phyloP scores from a whole-genome alignment of 176 grass and related monocot genomes.

The Phyllostachys edulis region DNA sequence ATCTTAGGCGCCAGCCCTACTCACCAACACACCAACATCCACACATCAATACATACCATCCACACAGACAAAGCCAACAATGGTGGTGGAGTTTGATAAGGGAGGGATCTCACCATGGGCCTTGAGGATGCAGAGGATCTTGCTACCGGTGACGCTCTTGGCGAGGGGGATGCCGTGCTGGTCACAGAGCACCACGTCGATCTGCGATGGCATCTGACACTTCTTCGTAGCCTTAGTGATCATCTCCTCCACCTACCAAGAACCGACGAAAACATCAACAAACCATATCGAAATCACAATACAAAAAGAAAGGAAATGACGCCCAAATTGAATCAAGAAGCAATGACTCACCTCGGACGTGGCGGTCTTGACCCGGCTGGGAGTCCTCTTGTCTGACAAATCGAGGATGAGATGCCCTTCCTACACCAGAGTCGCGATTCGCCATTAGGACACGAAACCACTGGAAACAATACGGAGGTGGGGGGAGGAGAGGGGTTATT shows the following conservation, averaged over 20 bases:
- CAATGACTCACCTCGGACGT: slow-evolving; percentile 39
- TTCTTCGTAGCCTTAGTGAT: no score
- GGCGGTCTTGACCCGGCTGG: slow-evolving; percentile 68
- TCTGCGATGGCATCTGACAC: no score
- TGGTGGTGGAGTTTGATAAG: slow-evolving; percentile 32
- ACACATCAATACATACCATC: neutral
- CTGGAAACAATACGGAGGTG: no score
- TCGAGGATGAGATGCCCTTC: slow-evolving; percentile 90
- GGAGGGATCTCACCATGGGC: slow-evolving; percentile 63
- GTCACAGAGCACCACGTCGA: no score
- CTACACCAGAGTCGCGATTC: slow-evolving; percentile 47
- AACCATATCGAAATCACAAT: neutral
- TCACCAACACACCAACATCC: neutral
- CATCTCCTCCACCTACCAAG: no score
- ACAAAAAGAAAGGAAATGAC: neutral
- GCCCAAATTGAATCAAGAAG: neutral
- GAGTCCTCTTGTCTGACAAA: slow-evolving; percentile 83
- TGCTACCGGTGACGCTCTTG: slow-evolving; percentile 77
- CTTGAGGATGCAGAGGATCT: slow-evolving; percentile 94
- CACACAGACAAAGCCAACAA: neutral
- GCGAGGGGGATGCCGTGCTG: slow-evolving; percentile 39
- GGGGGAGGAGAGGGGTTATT: no score
- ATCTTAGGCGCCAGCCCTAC: slow-evolving; percentile 70
- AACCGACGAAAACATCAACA: no score
- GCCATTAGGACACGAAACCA: no score